Conservation (phyloP, 78 protist species). For the slime mould (Dictyostelium discoideum) region dicty_2.7 NC_007090.3:2691501-2692000, state of each 20-base stretch:
- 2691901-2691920: slow-evolving; percentile 36
- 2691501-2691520: no score
- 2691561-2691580: no score
- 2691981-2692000: not conserved
- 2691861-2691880: not conserved
- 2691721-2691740: not conserved
- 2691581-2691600: no score
- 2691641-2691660: no score
- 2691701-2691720: not conserved
- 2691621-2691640: no score
- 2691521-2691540: no score
- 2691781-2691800: not conserved
- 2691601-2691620: no score
- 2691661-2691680: not conserved
- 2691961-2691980: slow-evolving; percentile 1
- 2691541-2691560: no score
- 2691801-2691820: not conserved
- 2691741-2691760: not conserved
- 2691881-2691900: not conserved
- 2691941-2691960: slow-evolving; percentile 74
- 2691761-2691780: not conserved
- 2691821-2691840: not conserved
- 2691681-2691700: not conserved
- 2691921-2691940: slow-evolving; percentile 79
- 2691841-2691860: not conserved